Evolutionary conservation across 2,329 filamentous ascomycete genomes (phyloP).

Genomic region (Stromatinia cepivora): DNA sequence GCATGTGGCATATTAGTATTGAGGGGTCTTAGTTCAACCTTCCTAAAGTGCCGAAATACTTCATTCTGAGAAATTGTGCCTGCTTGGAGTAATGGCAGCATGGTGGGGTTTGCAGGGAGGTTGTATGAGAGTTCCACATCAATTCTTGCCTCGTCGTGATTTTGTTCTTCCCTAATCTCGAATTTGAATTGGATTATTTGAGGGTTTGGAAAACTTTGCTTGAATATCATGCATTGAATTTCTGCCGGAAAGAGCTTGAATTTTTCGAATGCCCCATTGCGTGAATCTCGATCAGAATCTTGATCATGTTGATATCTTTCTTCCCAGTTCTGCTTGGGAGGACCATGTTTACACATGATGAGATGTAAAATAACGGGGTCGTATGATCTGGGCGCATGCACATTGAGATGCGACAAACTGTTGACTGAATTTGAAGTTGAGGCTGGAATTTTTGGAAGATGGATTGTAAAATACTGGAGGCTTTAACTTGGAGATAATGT

Average conservation of each 20-base stretch:
- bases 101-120: neutral
- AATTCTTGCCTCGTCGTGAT: neutral
- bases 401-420: no score
- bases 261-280: neutral
- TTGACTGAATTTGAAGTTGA: neutral
- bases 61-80: neutral
- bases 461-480: accelerated
- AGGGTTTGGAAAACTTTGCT: no score
- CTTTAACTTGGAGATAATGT: neutral
- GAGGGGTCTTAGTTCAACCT: accelerated
- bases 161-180: neutral
- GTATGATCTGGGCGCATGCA: neutral
- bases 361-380: neutral
- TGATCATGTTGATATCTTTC: neutral
- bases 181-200: neutral
- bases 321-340: neutral
- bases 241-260: neutral
- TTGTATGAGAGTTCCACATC: neutral
- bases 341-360: neutral
- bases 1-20: neutral
- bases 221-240: neutral
- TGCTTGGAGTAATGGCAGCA: neutral
- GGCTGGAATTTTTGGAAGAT: neutral
- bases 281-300: neutral
- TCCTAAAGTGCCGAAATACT: neutral